Conservation (phyloP, 352 stramenopile species). For the Phytopythium helicoides region DNA sequence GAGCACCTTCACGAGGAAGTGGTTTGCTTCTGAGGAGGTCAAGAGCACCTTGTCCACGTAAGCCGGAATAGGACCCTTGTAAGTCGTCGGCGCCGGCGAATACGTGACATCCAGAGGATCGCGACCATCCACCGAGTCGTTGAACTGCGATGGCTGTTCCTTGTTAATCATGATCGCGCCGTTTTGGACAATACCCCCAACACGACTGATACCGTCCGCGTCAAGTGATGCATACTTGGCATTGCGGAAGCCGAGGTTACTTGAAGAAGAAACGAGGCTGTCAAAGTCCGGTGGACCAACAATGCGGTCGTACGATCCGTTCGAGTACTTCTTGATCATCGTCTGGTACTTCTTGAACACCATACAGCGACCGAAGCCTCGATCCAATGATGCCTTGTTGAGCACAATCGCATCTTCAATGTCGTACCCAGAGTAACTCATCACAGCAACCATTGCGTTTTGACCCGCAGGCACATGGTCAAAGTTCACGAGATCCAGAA, state of each 20-base stretch:
- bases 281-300: constrained; percentile 90
- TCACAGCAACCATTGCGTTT: constrained; percentile 99
- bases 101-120: constrained; percentile 79
- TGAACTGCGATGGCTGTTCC: constrained; percentile 94
- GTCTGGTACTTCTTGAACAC: constrained; percentile 98
- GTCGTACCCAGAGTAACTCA: constrained; percentile 99
- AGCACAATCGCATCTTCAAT: constrained; percentile 99
- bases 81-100: constrained; percentile 90
- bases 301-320: constrained; percentile 95
- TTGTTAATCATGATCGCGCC: constrained; percentile 99
- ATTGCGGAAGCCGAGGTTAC: constrained; percentile 74
- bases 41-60: constrained; percentile 99
- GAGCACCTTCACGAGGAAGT: constrained; percentile 98
- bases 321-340: constrained; percentile 97
- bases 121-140: constrained; percentile 77
- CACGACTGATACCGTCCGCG: constrained; percentile 93
- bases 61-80: constrained; percentile 93
- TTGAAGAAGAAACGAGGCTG: constrained; percentile 51
- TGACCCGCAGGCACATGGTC: constrained; percentile 97
- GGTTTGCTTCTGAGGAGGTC: constrained; percentile 97
- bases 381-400: constrained; percentile 96
- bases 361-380: constrained; percentile 99
- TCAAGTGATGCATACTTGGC: constrained; percentile 94
- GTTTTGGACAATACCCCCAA: constrained; percentile 89
- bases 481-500: constrained; percentile 98